phyloP scores from a whole-genome alignment of 371 early-diverging fungal genomes.

The Mycotypha africana region DNA sequence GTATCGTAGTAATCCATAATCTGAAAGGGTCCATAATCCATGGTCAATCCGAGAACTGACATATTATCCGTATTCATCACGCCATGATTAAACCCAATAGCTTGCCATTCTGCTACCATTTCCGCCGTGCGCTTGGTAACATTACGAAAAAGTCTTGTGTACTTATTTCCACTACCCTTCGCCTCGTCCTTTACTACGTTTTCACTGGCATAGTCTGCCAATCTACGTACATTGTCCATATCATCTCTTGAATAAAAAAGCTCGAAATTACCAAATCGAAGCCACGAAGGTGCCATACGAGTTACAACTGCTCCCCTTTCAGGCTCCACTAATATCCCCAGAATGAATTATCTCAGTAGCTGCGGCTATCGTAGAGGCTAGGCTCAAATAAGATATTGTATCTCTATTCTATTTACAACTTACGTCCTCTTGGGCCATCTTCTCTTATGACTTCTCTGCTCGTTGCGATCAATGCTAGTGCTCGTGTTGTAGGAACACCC shows the following conservation, averaged over 20 bases:
- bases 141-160: slow-evolving; percentile 56
- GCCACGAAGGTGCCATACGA: slow-evolving; percentile 77
- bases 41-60: slow-evolving; percentile 75
- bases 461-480: slow-evolving; percentile 63
- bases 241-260: slow-evolving; percentile 68
- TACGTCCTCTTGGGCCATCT: slow-evolving; percentile 26
- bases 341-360: no score
- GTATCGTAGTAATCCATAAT: slow-evolving; percentile 86
- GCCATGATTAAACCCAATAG: slow-evolving; percentile 83
- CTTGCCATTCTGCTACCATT: slow-evolving; percentile 86
- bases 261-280: slow-evolving; percentile 90
- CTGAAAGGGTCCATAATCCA: slow-evolving; percentile 89
- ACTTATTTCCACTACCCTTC: slow-evolving; percentile 25
- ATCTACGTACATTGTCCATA: slow-evolving; percentile 37
- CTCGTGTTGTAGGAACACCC: slow-evolving; percentile 79
- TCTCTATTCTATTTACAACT: no score
- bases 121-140: slow-evolving; percentile 68
- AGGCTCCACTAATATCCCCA: slow-evolving; percentile 7
- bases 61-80: slow-evolving; percentile 92
- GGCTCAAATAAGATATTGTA: no score
- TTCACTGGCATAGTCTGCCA: slow-evolving; percentile 70
- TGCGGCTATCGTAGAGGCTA: no score
- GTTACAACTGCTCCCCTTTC: slow-evolving; percentile 78
- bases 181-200: slow-evolving; percentile 22
- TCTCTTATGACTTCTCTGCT: slow-evolving; percentile 66